Base-by-base conservation (phyloP, 2,329 filamentous ascomycete species). In the Colletotrichum siamense region DNA sequence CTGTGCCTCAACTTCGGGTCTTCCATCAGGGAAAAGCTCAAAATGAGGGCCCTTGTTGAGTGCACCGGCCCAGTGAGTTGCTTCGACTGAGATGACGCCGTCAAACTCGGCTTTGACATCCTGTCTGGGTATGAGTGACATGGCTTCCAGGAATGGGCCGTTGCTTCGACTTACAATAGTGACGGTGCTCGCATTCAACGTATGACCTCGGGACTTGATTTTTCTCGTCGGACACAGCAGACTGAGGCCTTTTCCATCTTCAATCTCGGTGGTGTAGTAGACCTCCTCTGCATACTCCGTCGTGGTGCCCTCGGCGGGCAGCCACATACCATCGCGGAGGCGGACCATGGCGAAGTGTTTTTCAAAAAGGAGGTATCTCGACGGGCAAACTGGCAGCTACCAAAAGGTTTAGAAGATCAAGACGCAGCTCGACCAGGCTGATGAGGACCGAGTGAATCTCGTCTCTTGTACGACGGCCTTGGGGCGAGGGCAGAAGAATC, bases 201-300 rank as follows among this genome's bases (percentile, higher is more conserved):
- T 90, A 80, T 92, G 89, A 57, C 89, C 89, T 55, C 91, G 87
- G 8, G 86, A 86, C 28, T 84, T 83, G 74, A 92, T 89, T 75
- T 90, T 87, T 76, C 84, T 88, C 3, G 88, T 90, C 6, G 91
- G 91, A 78, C 90, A 92, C 4, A 92, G 85, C 39, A 92, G 85
- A 34, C 85, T 88, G 69, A 92, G 76, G n/a, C 86, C 86, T 75
- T 88, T 88, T 22, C 86, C 84, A 77, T 85, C 86, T 30, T 87
- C 82, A 3, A 84, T 86, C 69, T 89, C 82, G 4, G 87, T 87
- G 71, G 88, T 83, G 28, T 87, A 86, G 79, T 90, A 89, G 18
- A 94, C 86, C 77, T 94, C 92, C 83, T 94, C 92, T 39, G 92
- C 93, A 79, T 94, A 94, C 80, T 93, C 91, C 30, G 92, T 87